Percentiles rank a stretch among this genome's conserved stretches.
These are phyloP conservation scores for Carex pumila DNA, from an alignment of 176 grass and related monocot genomes.

Conservation along the genomic window DNA sequence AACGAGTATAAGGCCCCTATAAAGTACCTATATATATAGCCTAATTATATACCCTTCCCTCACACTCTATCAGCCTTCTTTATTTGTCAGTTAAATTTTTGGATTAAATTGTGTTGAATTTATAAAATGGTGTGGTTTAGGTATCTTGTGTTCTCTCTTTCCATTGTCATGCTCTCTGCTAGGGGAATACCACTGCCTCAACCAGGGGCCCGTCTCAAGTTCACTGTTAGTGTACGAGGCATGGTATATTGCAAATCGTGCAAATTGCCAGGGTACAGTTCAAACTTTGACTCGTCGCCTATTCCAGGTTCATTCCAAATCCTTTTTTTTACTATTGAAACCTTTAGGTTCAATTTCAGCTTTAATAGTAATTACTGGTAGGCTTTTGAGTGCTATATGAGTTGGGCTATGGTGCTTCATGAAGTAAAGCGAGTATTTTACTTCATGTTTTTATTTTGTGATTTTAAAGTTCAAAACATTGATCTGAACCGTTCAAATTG, in stretches of 20 bases:
- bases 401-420: no score
- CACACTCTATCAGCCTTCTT: neutral
- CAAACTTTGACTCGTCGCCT: conserved; percentile 29
- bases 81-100: neutral
- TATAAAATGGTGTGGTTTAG: conserved; percentile 10
- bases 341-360: neutral
- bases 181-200: neutral
- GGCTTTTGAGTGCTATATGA: no score
- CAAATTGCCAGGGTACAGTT: conserved; percentile 33
- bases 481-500: no score
- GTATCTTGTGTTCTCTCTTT: conserved; percentile 6
- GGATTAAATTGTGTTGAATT: neutral
- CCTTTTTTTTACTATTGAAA: neutral
- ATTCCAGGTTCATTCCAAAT: conserved; percentile 30
- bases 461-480: neutral
- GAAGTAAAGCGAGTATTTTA: no score
- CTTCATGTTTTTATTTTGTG: no score
- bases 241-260: conserved; percentile 58
- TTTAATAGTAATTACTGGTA: no score
- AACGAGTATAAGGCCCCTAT: neutral
- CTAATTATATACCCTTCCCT: neutral
- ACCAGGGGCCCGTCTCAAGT: conserved; percentile 6
- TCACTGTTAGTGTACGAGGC: conserved; percentile 39
- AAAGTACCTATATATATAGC: neutral
- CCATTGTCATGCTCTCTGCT: conserved; percentile 8